A percentile compares a stretch with the other conserved stretches of the same genome.
Evolutionary conservation across 2,329 filamentous ascomycete species (phyloP).

Genomic region (Hypoxylon sp.): DNA sequence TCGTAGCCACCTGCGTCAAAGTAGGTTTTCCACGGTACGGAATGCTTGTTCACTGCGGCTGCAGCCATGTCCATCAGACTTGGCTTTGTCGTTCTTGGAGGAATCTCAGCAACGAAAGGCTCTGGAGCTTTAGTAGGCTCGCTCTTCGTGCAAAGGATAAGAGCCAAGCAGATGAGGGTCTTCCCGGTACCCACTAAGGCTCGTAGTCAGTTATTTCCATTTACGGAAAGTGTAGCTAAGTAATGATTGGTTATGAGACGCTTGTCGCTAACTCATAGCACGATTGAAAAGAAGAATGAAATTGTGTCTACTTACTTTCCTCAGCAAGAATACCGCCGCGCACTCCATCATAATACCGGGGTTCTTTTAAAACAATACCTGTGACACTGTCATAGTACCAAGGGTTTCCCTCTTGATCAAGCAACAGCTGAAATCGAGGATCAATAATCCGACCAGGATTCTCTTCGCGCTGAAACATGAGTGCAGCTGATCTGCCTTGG

Average conservation of each 20-base stretch:
- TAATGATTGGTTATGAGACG: not conserved
- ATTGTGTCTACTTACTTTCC: conserved; percentile 63
- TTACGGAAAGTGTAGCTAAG: conserved; percentile 5
- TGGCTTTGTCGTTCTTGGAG: conserved; percentile 61
- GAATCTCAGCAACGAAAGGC: conserved; percentile 65
- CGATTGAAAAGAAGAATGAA: not conserved
- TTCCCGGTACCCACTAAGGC: conserved; percentile 80
- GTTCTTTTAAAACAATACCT: conserved; percentile 73
- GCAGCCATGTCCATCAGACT: conserved; percentile 85
- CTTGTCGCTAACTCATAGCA: not conserved
- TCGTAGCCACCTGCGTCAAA: conserved; percentile 69
- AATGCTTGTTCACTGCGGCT: conserved; percentile 74
- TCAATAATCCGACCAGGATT: conserved; percentile 77
- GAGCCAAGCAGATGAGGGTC: conserved; percentile 85
- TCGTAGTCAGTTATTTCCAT: conserved; percentile 27
- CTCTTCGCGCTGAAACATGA: conserved; percentile 87
- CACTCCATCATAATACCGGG: conserved; percentile 79
- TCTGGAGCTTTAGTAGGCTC: conserved; percentile 76
- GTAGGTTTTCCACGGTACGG: conserved; percentile 78
- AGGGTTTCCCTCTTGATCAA: conserved; percentile 70
- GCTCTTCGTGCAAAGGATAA: conserved; percentile 82
- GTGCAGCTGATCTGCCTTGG: conserved; percentile 82
- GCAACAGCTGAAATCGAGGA: conserved; percentile 75
- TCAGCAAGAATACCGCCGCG: conserved; percentile 85
- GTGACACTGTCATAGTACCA: conserved; percentile 82